A percentile compares a stretch with the other conserved stretches of the same genome.
Evolutionary conservation across 1,284 basidiomycete species (phyloP).

Genomic region (Ceratobasidium sp.): DNA sequence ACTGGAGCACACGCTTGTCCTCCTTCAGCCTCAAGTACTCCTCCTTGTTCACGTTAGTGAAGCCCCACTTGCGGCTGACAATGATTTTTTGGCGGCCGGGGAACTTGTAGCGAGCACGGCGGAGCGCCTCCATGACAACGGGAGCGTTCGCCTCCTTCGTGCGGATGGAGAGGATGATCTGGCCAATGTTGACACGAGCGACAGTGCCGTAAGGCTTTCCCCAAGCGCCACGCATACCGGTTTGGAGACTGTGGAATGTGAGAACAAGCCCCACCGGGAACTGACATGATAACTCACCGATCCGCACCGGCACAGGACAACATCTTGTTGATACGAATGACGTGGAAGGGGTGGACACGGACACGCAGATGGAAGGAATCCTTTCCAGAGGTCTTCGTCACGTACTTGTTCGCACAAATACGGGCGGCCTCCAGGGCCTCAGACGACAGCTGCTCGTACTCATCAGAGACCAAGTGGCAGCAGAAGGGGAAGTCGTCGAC

Average conservation of each 20-base stretch:
- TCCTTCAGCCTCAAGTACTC: conserved; percentile 91
- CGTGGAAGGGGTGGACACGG: conserved; percentile 98
- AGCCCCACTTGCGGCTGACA: conserved; percentile 97
- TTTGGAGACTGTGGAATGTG: conserved; percentile 77
- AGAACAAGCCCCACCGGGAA: conserved; percentile 6
- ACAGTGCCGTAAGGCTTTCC: conserved; percentile 98
- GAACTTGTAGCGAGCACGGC: conserved; percentile 99
- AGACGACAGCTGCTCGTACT: conserved; percentile 96
- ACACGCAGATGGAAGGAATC: conserved; percentile 99
- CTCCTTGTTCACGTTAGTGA: conserved; percentile 93
- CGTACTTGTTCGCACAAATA: conserved; percentile 99
- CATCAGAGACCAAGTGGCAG: conserved; percentile 95
- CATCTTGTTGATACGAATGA: conserved; percentile 99
- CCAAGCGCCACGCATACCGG: conserved; percentile 99
- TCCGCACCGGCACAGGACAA: conserved; percentile 99
- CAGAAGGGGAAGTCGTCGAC: conserved; percentile 99
- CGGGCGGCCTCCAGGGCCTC: conserved; percentile 98
- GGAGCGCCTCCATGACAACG: conserved; percentile 95
- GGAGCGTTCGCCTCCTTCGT: conserved; percentile 89
- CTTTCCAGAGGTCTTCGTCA: conserved; percentile 98
- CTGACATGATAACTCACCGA: conserved; percentile 64
- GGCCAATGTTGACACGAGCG: conserved; percentile 96
- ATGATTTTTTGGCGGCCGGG: conserved; percentile 99
- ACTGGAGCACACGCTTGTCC: conserved; percentile 89
- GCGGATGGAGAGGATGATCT: conserved; percentile 96